These are phyloP conservation scores for Lachnellula subtilissima DNA, from an alignment of 2,329 filamentous ascomycete genomes.

Conservation along the genomic window DNA sequence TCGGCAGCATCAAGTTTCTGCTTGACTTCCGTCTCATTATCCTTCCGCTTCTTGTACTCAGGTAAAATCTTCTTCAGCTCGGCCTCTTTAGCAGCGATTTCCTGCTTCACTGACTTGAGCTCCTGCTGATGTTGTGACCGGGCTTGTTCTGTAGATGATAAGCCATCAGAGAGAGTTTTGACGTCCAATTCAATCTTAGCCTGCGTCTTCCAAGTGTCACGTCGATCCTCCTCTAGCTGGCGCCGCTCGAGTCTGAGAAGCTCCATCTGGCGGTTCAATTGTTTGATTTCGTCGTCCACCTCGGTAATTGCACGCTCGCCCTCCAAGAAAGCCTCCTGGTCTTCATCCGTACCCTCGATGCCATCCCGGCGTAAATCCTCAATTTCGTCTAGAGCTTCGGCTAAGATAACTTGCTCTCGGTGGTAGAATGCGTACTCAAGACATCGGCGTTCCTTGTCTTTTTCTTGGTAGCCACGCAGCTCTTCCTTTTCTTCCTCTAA, in stretches of 20 bases:
- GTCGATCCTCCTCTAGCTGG: constrained; percentile 85
- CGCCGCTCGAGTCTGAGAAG: constrained; percentile 78
- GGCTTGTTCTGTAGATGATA: constrained; percentile 70
- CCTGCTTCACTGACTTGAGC: constrained; percentile 64
- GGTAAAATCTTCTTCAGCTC: constrained; percentile 74
- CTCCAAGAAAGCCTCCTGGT: constrained; percentile 68
- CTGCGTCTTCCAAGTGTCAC: constrained; percentile 70
- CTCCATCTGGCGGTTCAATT: constrained; percentile 77
- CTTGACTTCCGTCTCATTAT: constrained; percentile 66
- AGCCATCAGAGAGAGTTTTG: constrained; percentile 77
- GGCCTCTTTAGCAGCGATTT: constrained; percentile 70
- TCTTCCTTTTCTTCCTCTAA: constrained; percentile 98
- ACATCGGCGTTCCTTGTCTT: constrained; percentile 85
- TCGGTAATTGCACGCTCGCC: constrained; percentile 74
- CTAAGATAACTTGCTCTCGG: constrained; percentile 76
- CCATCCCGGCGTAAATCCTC: constrained; percentile 78
- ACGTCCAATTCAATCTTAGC: constrained; percentile 84
- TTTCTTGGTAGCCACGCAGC: constrained; percentile 87
- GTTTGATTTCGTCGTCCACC: constrained; percentile 73
- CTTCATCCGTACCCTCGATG: constrained; percentile 77
- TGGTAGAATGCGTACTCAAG: constrained; percentile 94
- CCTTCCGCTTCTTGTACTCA: constrained; percentile 67
- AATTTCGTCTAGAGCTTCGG: constrained; percentile 72
- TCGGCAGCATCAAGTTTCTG: constrained; percentile 72
- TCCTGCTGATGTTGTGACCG: constrained; percentile 67